phyloP scores from a whole-genome alignment of 768 basidiomycete genomes.

The Boletus rex-veris region DNA sequence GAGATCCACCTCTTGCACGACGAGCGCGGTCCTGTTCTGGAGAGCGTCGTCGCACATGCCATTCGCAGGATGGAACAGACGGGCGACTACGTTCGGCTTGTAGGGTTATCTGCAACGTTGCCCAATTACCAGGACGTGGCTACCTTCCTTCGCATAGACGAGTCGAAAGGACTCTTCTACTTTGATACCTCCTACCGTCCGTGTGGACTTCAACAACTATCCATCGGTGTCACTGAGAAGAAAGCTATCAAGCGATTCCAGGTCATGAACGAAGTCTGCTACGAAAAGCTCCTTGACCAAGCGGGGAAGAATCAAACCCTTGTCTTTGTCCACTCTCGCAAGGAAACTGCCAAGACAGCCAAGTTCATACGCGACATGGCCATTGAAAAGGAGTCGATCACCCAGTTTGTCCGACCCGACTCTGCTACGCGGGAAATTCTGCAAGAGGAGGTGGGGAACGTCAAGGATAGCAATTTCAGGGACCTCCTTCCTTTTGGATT shows the following conservation, averaged over 20 bases:
- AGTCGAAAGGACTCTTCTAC: conserved; percentile 85
- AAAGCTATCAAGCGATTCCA: conserved; percentile 99
- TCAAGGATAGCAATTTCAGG: conserved; percentile 77
- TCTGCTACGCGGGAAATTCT: conserved; percentile 89
- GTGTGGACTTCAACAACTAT: conserved; percentile 93
- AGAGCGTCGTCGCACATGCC: conserved; percentile 85
- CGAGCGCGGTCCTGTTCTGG: conserved; percentile 95
- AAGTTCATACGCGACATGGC: conserved; percentile 93
- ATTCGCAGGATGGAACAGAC: conserved; percentile 95
- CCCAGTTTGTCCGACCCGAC: conserved; percentile 92
- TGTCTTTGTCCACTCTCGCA: conserved; percentile 97
- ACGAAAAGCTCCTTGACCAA: conserved; percentile 97
- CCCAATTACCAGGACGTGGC: conserved; percentile 99
- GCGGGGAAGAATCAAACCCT: conserved; percentile 86
- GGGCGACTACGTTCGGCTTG: conserved; percentile 85
- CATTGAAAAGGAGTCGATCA: conserved; percentile 94
- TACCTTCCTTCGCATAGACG: conserved; percentile 92
- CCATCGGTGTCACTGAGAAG: conserved; percentile 97
- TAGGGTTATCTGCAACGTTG: conserved; percentile 93
- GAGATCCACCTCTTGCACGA: conserved; percentile 98
- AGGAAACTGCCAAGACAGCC: conserved; percentile 97
- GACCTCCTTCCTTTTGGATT: conserved; percentile 96
- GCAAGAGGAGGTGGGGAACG: conserved; percentile 75
- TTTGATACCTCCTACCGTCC: conserved; percentile 94
- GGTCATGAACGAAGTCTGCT: conserved; percentile 98